phyloP scores from a whole-genome alignment of 2,329 filamentous ascomycete species.

The Alternaria sp. region DNA sequence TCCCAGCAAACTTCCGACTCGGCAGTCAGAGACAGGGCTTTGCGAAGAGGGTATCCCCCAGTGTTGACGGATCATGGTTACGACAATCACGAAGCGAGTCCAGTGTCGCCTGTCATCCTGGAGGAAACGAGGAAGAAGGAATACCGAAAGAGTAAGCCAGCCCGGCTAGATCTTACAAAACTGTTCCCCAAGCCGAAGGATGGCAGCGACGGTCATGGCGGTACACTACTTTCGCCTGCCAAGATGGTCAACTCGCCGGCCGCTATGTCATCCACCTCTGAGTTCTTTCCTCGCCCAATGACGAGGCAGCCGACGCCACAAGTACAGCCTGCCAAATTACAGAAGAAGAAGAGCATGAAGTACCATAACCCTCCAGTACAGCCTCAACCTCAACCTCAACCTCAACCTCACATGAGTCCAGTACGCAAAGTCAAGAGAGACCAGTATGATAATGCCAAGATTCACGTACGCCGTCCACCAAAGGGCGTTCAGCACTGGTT shows the following conservation, averaged over 20 bases:
- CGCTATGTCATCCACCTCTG: slow-evolving; percentile 47
- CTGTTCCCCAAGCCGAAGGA: slow-evolving; percentile 49
- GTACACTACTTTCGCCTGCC: slow-evolving; percentile 45
- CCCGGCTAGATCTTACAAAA: slow-evolving; percentile 51
- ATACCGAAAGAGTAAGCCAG: slow-evolving; percentile 43
- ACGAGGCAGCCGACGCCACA: slow-evolving; percentile 39
- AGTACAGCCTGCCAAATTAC: slow-evolving; percentile 19
- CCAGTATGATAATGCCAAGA: slow-evolving; percentile 54
- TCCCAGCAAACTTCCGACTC: slow-evolving; percentile 56
- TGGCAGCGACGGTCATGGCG: slow-evolving; percentile 24
- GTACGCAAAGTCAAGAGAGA: slow-evolving; percentile 43
- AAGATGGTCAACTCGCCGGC: slow-evolving; percentile 51
- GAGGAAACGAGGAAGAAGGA: slow-evolving; percentile 27
- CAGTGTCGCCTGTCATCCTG: slow-evolving; percentile 28
- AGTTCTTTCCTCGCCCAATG: slow-evolving; percentile 45
- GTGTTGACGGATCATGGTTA: slow-evolving; percentile 25
- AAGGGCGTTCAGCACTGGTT: slow-evolving; percentile 60
- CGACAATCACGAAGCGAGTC: slow-evolving; percentile 21
- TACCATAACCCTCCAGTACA: slow-evolving; percentile 22
- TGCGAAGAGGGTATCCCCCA: slow-evolving; percentile 47
- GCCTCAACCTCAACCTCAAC: slow-evolving; percentile 3
- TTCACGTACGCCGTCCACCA: slow-evolving; percentile 55
- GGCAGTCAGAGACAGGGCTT: slow-evolving; percentile 51
- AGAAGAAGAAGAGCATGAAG: slow-evolving; percentile 31
- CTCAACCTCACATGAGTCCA: slow-evolving; percentile 24